phyloP scores from a whole-genome alignment of 106 monocot species.

The Allium sativum region DNA sequence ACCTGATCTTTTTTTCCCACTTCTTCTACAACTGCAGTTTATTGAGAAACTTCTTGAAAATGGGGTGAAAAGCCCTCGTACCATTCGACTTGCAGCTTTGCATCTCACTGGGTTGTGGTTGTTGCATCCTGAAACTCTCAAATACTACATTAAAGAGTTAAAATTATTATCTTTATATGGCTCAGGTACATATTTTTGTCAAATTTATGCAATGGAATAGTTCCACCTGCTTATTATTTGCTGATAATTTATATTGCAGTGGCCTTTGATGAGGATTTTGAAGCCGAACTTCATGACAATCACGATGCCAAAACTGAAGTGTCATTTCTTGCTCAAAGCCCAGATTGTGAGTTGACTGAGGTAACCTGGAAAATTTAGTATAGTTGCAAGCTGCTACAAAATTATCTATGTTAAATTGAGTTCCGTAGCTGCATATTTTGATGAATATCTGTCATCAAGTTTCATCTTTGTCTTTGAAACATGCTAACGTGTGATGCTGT shows the following conservation, averaged over 20 bases:
- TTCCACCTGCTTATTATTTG: neutral
- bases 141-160: conserved; percentile 80
- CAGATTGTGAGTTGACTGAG: conserved; percentile 71
- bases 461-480: too few relatives aligned
- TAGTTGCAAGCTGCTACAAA: too few relatives aligned
- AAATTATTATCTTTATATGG: conserved; percentile 80
- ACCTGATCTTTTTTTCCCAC: neutral
- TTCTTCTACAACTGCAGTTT: conserved; percentile 36
- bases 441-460: too few relatives aligned
- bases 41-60: conserved; percentile 71
- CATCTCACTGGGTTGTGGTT: conserved; percentile 86
- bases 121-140: conserved; percentile 49
- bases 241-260: conserved; percentile 26
- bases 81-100: conserved; percentile 81
- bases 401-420: too few relatives aligned
- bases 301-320: conserved; percentile 70
- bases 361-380: conserved; percentile 17
- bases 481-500: too few relatives aligned
- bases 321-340: conserved; percentile 65
- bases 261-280: conserved; percentile 99
- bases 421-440: too few relatives aligned
- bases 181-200: conserved; percentile 38
- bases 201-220: neutral
- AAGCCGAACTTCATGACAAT: conserved; percentile 83
- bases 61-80: conserved; percentile 84